Conservation (phyloP, 2,329 filamentous ascomycete genomes). For the Colletotrichum lentis region DNA sequence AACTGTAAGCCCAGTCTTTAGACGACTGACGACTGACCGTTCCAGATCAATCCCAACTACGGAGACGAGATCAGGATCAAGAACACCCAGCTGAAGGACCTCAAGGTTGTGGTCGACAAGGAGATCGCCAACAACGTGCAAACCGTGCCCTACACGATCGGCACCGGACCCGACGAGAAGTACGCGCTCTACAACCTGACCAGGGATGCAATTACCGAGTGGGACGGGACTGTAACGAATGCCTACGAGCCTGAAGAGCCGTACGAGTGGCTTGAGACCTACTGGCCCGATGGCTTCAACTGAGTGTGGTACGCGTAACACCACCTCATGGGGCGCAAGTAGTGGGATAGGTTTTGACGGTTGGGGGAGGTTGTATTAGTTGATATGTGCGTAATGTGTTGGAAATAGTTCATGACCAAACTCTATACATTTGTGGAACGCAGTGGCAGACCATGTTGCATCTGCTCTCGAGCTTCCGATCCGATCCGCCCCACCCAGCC, state of each 20-base stretch:
- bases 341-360: neutral
- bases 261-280: slow-evolving; percentile 63
- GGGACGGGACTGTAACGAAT: slow-evolving; percentile 40
- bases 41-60: slow-evolving; percentile 44
- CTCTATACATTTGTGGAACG: too few species aligned
- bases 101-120: slow-evolving; percentile 42
- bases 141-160: slow-evolving; percentile 42
- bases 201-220: slow-evolving; percentile 42
- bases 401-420: too few species aligned
- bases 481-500: too few species aligned
- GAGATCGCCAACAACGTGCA: slow-evolving; percentile 46
- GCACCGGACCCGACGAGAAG: slow-evolving; percentile 43
- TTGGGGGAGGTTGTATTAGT: neutral
- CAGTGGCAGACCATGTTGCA: too few species aligned
- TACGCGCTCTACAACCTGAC: slow-evolving; percentile 44
- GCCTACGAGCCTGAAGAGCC: slow-evolving; percentile 49
- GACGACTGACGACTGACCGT: neutral
- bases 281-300: slow-evolving; percentile 49
- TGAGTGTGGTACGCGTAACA: neutral
- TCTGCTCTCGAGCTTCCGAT: too few species aligned
- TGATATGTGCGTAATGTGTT: neutral
- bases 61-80: slow-evolving; percentile 45
- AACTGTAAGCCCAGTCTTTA: neutral
- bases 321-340: neutral
- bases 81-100: slow-evolving; percentile 42